Evolutionary conservation across 768 basidiomycete species (phyloP).

Genomic region (Pulveroboletus sp.): DNA sequence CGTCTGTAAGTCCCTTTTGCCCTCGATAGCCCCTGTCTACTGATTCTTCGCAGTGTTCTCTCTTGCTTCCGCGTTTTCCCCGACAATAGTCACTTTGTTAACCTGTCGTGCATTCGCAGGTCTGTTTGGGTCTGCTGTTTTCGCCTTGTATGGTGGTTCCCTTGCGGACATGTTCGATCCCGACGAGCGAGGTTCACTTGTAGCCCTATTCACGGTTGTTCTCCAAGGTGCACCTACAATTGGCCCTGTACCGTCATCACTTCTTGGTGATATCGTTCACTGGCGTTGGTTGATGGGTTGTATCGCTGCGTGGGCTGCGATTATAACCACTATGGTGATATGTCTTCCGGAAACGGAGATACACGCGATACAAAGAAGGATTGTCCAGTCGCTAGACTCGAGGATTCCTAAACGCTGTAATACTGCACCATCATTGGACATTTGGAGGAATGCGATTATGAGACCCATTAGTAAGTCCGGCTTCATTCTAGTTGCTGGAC

Average conservation of each 20-base stretch:
- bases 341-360: conserved; percentile 28
- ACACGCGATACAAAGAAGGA: conserved; percentile 17
- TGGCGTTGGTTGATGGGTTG: conserved; percentile 29
- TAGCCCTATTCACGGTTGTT: conserved; percentile 29
- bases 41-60: conserved; percentile 22
- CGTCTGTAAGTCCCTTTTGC: conserved; percentile 13
- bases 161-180: conserved; percentile 29
- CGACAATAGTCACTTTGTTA: conserved; percentile 18
- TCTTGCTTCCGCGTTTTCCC: conserved; percentile 21
- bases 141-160: conserved; percentile 30
- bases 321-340: conserved; percentile 13
- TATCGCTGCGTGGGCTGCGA: conserved; percentile 21
- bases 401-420: too few relatives aligned
- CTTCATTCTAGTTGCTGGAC: neutral
- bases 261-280: conserved; percentile 17
- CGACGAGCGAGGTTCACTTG: conserved; percentile 26
- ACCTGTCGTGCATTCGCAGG: conserved; percentile 20
- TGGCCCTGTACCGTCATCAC: conserved; percentile 25
- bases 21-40: neutral
- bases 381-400: too few relatives aligned
- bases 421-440: conserved; percentile 1
- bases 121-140: conserved; percentile 23
- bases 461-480: conserved; percentile 27
- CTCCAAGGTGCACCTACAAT: conserved; percentile 30
- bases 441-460: conserved; percentile 25